Evolutionary conservation across 139 green algal genomes (phyloP).

Genomic region (Haematococcus lacustris): DNA sequence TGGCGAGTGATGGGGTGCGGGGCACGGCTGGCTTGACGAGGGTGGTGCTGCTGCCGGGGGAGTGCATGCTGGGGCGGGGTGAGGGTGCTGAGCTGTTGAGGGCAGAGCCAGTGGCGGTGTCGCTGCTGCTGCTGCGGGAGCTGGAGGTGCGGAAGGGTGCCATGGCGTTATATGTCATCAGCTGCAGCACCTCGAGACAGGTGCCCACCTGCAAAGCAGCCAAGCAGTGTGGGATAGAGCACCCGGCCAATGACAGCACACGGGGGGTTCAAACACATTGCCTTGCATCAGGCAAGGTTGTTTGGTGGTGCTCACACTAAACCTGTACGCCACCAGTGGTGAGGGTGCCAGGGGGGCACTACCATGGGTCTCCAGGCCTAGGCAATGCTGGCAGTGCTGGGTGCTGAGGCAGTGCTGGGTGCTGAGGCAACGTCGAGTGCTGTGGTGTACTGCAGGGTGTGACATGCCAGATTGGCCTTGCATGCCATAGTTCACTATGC

Average conservation of each 20-base stretch:
- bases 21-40: too few species aligned
- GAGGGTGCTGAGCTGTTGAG: too few species aligned
- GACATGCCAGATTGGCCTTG: too few species aligned
- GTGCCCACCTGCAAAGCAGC: not conserved
- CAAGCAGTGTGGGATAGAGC: not conserved
- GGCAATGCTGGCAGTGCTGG: not conserved
- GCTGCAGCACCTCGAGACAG: constrained; percentile 9
- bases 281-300: not conserved
- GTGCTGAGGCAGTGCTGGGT: too few species aligned
- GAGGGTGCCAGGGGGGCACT: not conserved
- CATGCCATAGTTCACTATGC: too few species aligned
- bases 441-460: too few species aligned
- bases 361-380: not conserved
- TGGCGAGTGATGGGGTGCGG: too few species aligned
- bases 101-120: too few species aligned
- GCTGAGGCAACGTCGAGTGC: too few species aligned
- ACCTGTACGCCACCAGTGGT: not conserved
- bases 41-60: too few species aligned
- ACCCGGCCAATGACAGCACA: not conserved
- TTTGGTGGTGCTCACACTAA: not conserved
- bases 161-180: constrained; percentile 8
- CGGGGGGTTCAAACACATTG: not conserved
- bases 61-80: too few species aligned
- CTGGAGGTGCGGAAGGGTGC: not conserved
- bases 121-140: too few species aligned